Evolutionary conservation across 2,329 filamentous ascomycete genomes (phyloP).

Genomic region (Alternaria atra): DNA sequence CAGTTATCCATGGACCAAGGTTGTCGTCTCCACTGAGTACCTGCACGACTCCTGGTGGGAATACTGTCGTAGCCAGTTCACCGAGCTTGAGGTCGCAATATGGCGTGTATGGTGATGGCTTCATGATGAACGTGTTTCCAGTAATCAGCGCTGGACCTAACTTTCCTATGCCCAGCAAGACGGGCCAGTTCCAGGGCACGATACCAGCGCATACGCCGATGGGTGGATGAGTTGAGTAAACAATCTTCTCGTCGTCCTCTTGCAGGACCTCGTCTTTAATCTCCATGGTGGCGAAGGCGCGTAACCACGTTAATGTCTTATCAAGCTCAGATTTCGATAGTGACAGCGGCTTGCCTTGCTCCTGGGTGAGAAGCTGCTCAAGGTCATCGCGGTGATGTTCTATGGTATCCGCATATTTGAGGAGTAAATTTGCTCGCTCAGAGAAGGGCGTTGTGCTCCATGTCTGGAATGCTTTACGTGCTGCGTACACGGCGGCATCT

Average conservation of each 20-base stretch:
- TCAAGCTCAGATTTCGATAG: conserved; percentile 30
- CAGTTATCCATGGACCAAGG: conserved; percentile 67
- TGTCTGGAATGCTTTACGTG: conserved; percentile 53
- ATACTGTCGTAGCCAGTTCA: conserved; percentile 65
- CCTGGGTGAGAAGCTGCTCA: conserved; percentile 32
- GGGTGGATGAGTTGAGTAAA: conserved; percentile 55
- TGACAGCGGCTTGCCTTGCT: conserved; percentile 37
- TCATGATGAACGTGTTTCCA: conserved; percentile 65
- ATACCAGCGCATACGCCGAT: conserved; percentile 56
- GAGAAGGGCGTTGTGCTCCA: conserved; percentile 50
- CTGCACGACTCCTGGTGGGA: conserved; percentile 70
- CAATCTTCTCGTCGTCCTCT: conserved; percentile 54
- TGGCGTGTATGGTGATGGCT: conserved; percentile 65
- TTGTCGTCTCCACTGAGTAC: conserved; percentile 67
- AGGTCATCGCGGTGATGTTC: conserved; percentile 31
- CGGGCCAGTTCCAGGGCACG: conserved; percentile 56
- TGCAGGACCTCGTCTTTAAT: conserved; percentile 48
- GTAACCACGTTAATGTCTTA: conserved; percentile 35
- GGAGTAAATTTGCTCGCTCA: conserved; percentile 28
- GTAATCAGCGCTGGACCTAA: conserved; percentile 66
- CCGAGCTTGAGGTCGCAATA: conserved; percentile 67
- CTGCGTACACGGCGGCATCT: conserved; percentile 58
- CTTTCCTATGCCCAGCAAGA: conserved; percentile 56
- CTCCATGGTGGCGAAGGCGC: conserved; percentile 42
- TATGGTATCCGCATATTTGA: conserved; percentile 31